A percentile compares a stretch with the other conserved stretches of the same genome.
Conservation (phyloP, 805 yeast genomes). For the Ogataea minuta region DNA sequence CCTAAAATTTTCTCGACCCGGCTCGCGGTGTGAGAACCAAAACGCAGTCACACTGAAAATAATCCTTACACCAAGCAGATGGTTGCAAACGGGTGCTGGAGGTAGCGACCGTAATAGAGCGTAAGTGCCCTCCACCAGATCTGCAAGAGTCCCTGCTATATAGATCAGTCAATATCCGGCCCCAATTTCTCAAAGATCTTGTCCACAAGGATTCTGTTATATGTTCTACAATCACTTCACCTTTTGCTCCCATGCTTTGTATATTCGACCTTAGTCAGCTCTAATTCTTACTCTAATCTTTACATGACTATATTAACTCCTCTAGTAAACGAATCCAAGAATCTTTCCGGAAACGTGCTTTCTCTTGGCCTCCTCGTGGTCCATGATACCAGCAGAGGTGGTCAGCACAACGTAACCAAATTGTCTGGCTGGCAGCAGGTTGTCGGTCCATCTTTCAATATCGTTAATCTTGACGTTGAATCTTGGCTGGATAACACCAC, state of each 20-base stretch:
- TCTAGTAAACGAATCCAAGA: constrained; percentile 94
- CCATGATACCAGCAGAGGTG: constrained; percentile 99
- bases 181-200: too few relatives aligned
- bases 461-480: constrained; percentile 94
- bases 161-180: too few relatives aligned
- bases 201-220: too few relatives aligned
- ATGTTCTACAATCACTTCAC: too few relatives aligned
- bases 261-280: too few relatives aligned
- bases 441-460: constrained; percentile 97
- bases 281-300: constrained; percentile 5
- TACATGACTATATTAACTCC: constrained; percentile 3
- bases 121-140: too few relatives aligned
- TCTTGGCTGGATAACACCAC: constrained; percentile 99
- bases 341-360: constrained; percentile 99
- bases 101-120: too few relatives aligned
- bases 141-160: too few relatives aligned
- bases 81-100: too few relatives aligned
- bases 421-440: constrained; percentile 98
- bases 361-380: constrained; percentile 99
- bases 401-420: constrained; percentile 97
- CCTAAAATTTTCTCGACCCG: constrained; percentile 18
- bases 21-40: constrained; percentile 2
- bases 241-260: too few relatives aligned
- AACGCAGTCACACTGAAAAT: constrained; percentile 8
- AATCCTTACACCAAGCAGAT: constrained; percentile 3